A percentile compares a stretch with the other conserved stretches of the same genome.
These are phyloP conservation scores for Delitschia confertaspora DNA, from an alignment of 495 filamentous ascomycete species.

Conservation along the genomic window DNA sequence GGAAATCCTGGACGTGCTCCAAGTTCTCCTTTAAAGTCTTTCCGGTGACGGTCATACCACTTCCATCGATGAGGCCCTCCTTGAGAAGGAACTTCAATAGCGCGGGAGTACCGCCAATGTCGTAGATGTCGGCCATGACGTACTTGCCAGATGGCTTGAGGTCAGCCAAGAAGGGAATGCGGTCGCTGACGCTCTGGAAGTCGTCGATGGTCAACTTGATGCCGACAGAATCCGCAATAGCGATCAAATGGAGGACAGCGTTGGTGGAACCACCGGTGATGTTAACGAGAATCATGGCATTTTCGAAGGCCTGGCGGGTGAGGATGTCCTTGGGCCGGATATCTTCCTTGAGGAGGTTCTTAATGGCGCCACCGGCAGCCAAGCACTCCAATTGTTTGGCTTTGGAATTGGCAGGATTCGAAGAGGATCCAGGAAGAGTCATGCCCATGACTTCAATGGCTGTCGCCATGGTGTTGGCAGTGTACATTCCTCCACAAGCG, in stretches of 20 bases:
- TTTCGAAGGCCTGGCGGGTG: conserved; percentile 86
- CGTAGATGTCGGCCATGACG: conserved; percentile 85
- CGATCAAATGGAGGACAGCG: conserved; percentile 92
- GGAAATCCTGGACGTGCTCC: conserved; percentile 66
- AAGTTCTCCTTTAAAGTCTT: conserved; percentile 90
- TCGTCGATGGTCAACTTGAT: conserved; percentile 93
- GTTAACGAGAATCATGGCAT: conserved; percentile 92
- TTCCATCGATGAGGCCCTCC: conserved; percentile 81
- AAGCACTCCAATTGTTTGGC: conserved; percentile 82
- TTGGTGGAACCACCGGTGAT: conserved; percentile 96
- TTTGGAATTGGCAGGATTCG: conserved; percentile 79
- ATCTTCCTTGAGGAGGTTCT: conserved; percentile 75
- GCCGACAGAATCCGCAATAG: conserved; percentile 89
- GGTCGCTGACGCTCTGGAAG: conserved; percentile 90
- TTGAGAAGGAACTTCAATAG: conserved; percentile 86
- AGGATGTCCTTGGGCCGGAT: conserved; percentile 84
- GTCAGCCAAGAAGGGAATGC: conserved; percentile 87
- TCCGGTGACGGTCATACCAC: conserved; percentile 86
- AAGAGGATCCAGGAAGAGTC: conserved; percentile 87
- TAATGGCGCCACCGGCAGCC: conserved; percentile 75
- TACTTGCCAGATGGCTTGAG: conserved; percentile 96
- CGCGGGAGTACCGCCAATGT: conserved; percentile 84
- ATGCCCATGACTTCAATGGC: conserved; percentile 97
- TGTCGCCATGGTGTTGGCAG: conserved; percentile 95
- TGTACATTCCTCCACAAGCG: conserved; percentile 98